Conservation (phyloP, 108 stramenopile species). For the Skeletonema menzelii region DNA sequence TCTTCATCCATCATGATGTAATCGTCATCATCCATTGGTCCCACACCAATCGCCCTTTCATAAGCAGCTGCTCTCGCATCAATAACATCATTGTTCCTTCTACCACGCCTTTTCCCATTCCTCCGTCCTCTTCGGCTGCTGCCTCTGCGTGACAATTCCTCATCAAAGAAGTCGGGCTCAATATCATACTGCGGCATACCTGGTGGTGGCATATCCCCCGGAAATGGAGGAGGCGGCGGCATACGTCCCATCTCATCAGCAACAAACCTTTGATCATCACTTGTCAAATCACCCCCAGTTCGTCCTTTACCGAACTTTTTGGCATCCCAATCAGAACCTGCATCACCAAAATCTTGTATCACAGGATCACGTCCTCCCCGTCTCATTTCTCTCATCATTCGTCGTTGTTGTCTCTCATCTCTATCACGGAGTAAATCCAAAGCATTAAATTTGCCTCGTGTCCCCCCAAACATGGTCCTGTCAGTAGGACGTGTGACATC, state of each 20-base stretch:
- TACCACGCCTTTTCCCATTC: conserved; percentile 13
- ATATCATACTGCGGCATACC: background rate
- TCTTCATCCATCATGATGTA: conserved; percentile 11
- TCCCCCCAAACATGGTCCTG: conserved; percentile 83
- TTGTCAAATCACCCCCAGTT: conserved; percentile 23
- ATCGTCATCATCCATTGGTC: conserved; percentile 24
- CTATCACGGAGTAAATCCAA: conserved; percentile 51
- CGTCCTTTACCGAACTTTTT: conserved; percentile 28
- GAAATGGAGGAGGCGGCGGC: conserved; percentile 3
- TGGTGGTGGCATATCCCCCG: conserved; percentile 10
- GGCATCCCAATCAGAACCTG: conserved; percentile 29
- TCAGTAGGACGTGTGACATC: conserved; percentile 51
- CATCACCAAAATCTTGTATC: conserved; percentile 38
- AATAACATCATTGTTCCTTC: conserved; percentile 13
- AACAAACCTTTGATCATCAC: conserved; percentile 13
- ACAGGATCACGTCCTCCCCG: conserved; percentile 32
- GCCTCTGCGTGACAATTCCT: conserved; percentile 1
- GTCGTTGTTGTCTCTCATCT: conserved; percentile 24
- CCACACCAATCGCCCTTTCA: conserved; percentile 34
- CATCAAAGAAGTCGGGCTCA: conserved; percentile 9
- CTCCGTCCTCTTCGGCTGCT: conserved; percentile 1
- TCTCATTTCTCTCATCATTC: conserved; percentile 12
- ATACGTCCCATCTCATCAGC: background rate
- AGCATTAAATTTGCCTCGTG: conserved; percentile 84
- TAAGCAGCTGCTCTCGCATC: conserved; percentile 38